phyloP scores from a whole-genome alignment of 2,329 filamentous ascomycete species.

The Tolypocladium endophyticum region DNA sequence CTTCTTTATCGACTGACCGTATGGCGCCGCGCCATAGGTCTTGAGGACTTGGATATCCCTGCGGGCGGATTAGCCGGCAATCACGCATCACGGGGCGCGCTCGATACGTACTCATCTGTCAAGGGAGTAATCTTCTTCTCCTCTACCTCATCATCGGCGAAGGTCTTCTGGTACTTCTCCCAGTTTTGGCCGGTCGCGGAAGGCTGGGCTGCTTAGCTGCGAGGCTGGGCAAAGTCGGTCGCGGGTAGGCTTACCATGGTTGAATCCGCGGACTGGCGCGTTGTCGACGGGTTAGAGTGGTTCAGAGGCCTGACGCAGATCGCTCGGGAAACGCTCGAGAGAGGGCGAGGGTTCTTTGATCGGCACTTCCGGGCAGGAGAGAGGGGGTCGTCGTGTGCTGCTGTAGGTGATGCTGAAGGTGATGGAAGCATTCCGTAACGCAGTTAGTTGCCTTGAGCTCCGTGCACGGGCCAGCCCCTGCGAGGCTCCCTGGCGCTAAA shows the following conservation, averaged over 20 bases:
- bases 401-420: conserved; percentile 17
- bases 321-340: background rate
- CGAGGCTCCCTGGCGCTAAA: conserved; percentile 14
- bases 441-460: conserved; percentile 28
- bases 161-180: conserved; percentile 99
- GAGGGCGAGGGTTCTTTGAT: background rate
- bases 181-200: conserved; percentile 88
- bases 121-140: conserved; percentile 99
- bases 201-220: conserved; percentile 47
- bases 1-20: conserved; percentile 87
- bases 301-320: background rate
- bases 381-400: conserved; percentile 1
- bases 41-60: conserved; percentile 99
- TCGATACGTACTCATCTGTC: conserved; percentile 72
- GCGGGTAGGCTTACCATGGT: conserved; percentile 28
- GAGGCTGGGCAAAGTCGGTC: conserved; percentile 4
- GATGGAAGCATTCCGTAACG: conserved; percentile 29
- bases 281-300: conserved; percentile 4
- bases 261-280: conserved; percentile 18
- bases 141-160: conserved; percentile 89
- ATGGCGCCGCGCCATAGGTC: conserved; percentile 95
- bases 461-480: conserved; percentile 16
- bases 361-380: background rate
- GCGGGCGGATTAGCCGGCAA: conserved; percentile 13
- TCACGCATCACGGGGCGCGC: background rate